Evolutionary conservation across 352 stramenopile genomes (phyloP), one percentile per base, ranked within the genome.

Genomic region (Pythium dissimile): DNA sequence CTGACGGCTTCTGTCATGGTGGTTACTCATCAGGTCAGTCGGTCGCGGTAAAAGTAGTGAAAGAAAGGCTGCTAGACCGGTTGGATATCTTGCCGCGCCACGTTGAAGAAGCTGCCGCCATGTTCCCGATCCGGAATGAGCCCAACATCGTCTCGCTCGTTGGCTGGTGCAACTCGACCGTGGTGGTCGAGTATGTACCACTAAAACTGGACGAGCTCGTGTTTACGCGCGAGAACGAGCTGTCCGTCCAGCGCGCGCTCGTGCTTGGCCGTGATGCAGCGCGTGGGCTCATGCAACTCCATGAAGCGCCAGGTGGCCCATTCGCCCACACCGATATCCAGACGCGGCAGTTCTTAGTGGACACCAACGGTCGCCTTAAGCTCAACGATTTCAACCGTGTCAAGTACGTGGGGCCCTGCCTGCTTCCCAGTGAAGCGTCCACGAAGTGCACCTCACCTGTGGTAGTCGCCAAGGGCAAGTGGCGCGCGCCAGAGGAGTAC

Each of bases 331-430:
- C 81, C 1, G 84, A 94, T 65, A 72, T 94, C 27, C 84, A 94
- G 52, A 64, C 80, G 21, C 80, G 84, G 1, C 84, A 94, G 59
- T 92, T 94, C 42, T 58, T 94, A 32, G 69, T 92, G n/a, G 67
- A 88, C 54, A 47, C 49, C 1, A 67, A 73, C 11, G 82, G 80
- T 2, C 73, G 63, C 0, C 64, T 92, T 24, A 64, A 76, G 49
- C 51, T 94, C 24, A 94, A 94, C 45, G 84, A 94, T 55, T 88
- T 94, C 27, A 94, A 94, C 46, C 75, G 84, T 10, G 64, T 91
- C 44, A 89, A 89, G 54, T 89, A 88, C 57, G 73, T 73, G 12
- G 81, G 81, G 8, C 69, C 59, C 2, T 70, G 71, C 7, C 38
- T 75, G 1, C 56, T 75, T 5, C 44, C 80, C 13, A 69, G 80